Percentiles rank a stretch among this genome's conserved stretches.
These are phyloP conservation scores for Elsinoe arachidis DNA, from an alignment of 2,329 filamentous ascomycete species.

Conservation along the genomic window DNA sequence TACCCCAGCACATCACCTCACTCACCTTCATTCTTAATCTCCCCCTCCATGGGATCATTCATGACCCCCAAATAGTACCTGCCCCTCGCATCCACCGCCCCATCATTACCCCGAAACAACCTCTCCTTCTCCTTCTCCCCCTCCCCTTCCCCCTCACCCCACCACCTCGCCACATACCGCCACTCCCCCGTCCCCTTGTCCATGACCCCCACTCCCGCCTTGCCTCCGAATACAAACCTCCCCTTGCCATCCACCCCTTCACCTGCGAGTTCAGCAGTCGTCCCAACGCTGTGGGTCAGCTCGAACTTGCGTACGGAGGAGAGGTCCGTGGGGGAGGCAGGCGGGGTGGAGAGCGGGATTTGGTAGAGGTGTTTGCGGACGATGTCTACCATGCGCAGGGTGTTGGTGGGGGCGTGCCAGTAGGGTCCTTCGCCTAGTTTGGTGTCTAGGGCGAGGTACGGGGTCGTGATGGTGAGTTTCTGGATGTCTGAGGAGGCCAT, in stretches of 20 bases:
- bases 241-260: constrained; percentile 45
- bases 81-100: constrained; percentile 68
- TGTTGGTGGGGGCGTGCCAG: constrained; percentile 57
- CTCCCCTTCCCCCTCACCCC: constrained; percentile 41
- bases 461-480: constrained; percentile 31
- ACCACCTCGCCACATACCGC: constrained; percentile 49
- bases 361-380: constrained; percentile 65
- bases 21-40: constrained; percentile 11
- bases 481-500: constrained; percentile 25
- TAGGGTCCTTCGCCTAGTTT: constrained; percentile 65
- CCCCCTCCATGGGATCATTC: constrained; percentile 55
- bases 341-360: constrained; percentile 56
- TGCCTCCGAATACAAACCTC: constrained; percentile 70
- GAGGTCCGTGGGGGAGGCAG: constrained; percentile 51
- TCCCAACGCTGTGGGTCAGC: constrained; percentile 49
- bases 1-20: not conserved
- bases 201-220: constrained; percentile 72
- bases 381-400: constrained; percentile 74
- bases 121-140: constrained; percentile 29
- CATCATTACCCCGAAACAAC: constrained; percentile 66
- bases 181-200: constrained; percentile 53
- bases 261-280: constrained; percentile 66
- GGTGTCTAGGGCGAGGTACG: constrained; percentile 55
- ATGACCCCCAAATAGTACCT: constrained; percentile 80
- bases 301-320: constrained; percentile 47